Conservation (phyloP, 73 alveolate species). For the Tetrahymena thermophila region DNA sequence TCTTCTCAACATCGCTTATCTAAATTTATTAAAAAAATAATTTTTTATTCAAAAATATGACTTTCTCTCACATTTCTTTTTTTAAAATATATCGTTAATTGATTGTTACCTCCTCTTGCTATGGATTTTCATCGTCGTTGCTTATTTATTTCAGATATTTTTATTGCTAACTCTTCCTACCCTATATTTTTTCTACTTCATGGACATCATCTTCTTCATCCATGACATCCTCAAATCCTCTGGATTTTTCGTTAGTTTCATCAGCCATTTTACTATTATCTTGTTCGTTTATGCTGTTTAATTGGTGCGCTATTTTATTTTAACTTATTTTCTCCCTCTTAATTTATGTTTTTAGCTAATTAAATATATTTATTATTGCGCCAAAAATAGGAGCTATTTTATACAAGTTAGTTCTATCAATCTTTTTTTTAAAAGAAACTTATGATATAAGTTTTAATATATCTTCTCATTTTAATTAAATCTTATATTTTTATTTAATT, state of each 20-base stretch:
- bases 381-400: constrained; percentile 1
- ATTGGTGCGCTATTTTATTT: background rate
- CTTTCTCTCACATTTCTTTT: background rate
- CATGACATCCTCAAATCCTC: background rate
- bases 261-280: background rate
- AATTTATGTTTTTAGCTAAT: background rate
- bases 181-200: background rate
- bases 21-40: background rate
- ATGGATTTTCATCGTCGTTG: background rate
- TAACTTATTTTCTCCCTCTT: background rate
- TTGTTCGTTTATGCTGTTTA: background rate
- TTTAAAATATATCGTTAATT: background rate
- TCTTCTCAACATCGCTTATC: constrained; percentile 12
- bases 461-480: background rate
- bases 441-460: background rate
- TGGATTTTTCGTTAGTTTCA: background rate
- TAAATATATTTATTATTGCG: background rate
- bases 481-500: too few species aligned
- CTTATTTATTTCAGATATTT: background rate
- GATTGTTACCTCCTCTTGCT: background rate
- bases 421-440: background rate
- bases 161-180: background rate
- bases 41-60: background rate
- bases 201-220: background rate
- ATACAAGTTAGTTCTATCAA: background rate